phyloP scores from a whole-genome alignment of 352 stramenopile species.

The Pythium angustatum region DNA sequence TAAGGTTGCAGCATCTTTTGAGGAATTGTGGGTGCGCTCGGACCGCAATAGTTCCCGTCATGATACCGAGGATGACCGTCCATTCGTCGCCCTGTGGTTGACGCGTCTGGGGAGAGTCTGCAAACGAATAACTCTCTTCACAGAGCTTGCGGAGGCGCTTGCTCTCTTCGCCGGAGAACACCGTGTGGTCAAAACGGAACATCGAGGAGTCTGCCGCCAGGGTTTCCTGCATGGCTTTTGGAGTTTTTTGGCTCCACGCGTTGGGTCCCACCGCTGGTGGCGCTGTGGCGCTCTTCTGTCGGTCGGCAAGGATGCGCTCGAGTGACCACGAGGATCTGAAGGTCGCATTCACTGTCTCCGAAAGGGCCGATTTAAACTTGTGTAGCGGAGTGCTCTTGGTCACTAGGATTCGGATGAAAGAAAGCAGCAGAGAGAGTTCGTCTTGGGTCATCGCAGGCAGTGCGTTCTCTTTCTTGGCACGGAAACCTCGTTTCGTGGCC shows the following conservation, averaged over 20 bases:
- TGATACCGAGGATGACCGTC: slow-evolving; percentile 8
- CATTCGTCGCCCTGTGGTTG: slow-evolving; percentile 13
- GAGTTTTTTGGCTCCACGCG: background rate
- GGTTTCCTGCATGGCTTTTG: background rate
- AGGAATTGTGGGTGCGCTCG: slow-evolving; percentile 11
- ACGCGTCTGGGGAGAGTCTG: background rate
- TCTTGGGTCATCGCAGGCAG: too few species aligned
- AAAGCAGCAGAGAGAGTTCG: too few species aligned
- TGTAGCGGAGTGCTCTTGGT: background rate
- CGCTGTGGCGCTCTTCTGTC: background rate
- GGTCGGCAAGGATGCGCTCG: background rate
- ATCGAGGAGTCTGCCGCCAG: background rate
- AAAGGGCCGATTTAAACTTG: background rate
- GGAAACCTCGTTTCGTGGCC: too few species aligned
- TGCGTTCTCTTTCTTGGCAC: too few species aligned
- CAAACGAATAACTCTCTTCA: background rate
- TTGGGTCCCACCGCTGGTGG: background rate
- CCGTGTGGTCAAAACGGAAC: slow-evolving; percentile 4
- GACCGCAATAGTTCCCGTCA: slow-evolving; percentile 10
- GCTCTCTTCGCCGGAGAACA: background rate
- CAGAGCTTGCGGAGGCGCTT: background rate
- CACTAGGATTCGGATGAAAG: background rate
- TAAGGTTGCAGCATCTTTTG: slow-evolving; percentile 18
- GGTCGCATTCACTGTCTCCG: background rate
- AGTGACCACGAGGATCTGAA: background rate